Evolutionary conservation across 2,329 filamentous ascomycete species (phyloP), one percentile per base, ranked within the genome.

Genomic region (Monilinia polystroma): DNA sequence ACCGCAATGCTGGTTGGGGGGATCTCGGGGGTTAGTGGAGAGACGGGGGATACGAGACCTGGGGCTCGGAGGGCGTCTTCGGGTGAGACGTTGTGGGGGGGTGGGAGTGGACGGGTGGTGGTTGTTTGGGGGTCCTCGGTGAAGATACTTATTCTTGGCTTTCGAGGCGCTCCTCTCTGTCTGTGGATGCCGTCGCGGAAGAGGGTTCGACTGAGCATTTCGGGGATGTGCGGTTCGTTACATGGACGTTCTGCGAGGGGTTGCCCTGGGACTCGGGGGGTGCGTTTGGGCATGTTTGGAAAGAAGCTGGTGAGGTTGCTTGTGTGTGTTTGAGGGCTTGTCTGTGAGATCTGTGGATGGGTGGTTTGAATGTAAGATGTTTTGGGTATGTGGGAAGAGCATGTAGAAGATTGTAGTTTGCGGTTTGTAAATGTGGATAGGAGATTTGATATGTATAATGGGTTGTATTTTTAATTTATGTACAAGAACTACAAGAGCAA

Each of bases 221-320:
- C 43, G 2, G 45, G 43, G 2, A 59, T 47, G 20, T 59, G 43
- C 4, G 43, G 20, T 8, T 59, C 57, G 1, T n/a, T 26, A 3
- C 43, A 32, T 6, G 57, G 57, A 49, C 57, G 43, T 35, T 59
- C 57, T 10, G 23, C 16, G 3, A 59, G 57, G 20, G 57, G 43
- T 49, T 59, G 26, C 11, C 43, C 57, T 16, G 26, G 20, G 29
- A 18, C 18, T 11, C 57, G 57, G 3, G 29, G 3, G 1, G 6
- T 23, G 29, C 23, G 20, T 59, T 49, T 59, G 5, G 57, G 57
- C 57, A 59, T 59, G 18, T 32, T 23, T 49, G 57, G 29, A 3
- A 12, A 10, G 12, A 18, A 18, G n/a, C 1, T 43, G 2, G 11
- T 26, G 3, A 23, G 38, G 10, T 43, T 57, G 16, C 11, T 26